Base-by-base conservation (phyloP, 371 early-diverging fungal species). In the Coemansia sp. region DNA sequence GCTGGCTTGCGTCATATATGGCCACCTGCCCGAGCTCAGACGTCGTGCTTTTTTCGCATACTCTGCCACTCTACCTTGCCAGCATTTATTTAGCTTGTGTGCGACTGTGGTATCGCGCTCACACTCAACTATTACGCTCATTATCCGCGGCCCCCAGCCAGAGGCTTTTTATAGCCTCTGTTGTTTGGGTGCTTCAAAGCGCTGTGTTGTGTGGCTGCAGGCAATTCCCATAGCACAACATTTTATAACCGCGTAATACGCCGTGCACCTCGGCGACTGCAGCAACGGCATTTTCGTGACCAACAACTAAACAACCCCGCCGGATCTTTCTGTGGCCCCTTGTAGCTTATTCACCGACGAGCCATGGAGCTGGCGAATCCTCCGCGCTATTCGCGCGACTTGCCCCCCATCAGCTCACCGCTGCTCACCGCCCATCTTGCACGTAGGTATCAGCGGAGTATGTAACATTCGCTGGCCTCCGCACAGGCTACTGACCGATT, bases 271-370 rank as follows among this genome's bases (percentile, higher is more conserved):
- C 34, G 18, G 51, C 11, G 34, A 42, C 5, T 24, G 9, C 42
- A 9, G 12, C 9, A 8, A 42, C 10, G 10, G 42, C 10, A 12
- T 42, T 24, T 42, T 9, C 10, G 12, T 40, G 14, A 40, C 8
- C 8, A 40, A 40, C 8, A 40, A 10, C 40, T 40, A 14, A 40
- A 40, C 40, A 40, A 40, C 10, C 40, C 8, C 1, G 14, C 8
- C 14, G 40, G 40, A 40, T 10, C 14, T 33, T 31, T 11, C 50
- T 12, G 33, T 14, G n/a, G 10, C 2, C 31, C 12, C 50, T 33
- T 61, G 54, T 71, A 72, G 72, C 49, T 72, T 63, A 72, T 72
- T 63, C 72, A 60, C 33, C 48, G 72, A 36, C 46, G 59, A 38
- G 72, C 72, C 5, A 43, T 67, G 40, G 67, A 72, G 53, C 46